phyloP scores from a whole-genome alignment of 2,329 filamentous ascomycete species.

The Fusarium sp. region DNA sequence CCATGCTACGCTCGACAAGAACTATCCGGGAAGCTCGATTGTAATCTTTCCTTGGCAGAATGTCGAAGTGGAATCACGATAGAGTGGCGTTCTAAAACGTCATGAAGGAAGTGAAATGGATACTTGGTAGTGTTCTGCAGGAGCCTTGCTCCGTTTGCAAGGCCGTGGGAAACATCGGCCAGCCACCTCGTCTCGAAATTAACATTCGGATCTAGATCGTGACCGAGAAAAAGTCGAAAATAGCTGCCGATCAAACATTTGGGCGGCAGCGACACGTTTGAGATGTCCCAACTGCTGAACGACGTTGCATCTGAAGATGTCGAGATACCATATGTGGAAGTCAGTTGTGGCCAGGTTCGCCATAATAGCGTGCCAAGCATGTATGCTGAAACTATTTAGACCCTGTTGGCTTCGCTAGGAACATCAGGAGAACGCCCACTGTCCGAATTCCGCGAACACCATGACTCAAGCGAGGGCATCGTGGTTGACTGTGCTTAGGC shows the following conservation, averaged over 20 bases:
- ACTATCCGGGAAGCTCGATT: constrained; percentile 13
- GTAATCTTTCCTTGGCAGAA: constrained; percentile 15
- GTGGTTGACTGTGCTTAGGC: constrained; percentile 18
- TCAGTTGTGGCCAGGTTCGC: constrained; percentile 5
- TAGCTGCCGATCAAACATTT: constrained; percentile 36
- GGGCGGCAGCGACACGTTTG: constrained; percentile 28
- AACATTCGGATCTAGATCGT: constrained; percentile 27
- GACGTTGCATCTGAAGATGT: constrained; percentile 25
- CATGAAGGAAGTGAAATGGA: constrained; percentile 13
- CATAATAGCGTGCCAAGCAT: constrained; percentile 36
- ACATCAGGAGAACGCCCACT: constrained; percentile 17
- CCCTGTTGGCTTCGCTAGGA: constrained; percentile 25
- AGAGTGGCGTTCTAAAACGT: constrained; percentile 20
- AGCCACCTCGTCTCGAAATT: constrained; percentile 1
- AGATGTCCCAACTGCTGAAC: constrained; percentile 30
- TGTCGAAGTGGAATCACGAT: constrained; percentile 17
- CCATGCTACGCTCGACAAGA: constrained; percentile 21
- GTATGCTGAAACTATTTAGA: constrained; percentile 32
- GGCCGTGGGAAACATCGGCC: background rate
- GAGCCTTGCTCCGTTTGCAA: constrained; percentile 1
- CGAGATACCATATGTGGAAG: constrained; percentile 21
- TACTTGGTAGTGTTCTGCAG: constrained; percentile 5
- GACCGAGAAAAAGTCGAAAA: constrained; percentile 11
- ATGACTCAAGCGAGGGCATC: constrained; percentile 40
- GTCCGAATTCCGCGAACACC: constrained; percentile 21